These are phyloP conservation scores for Capillidium rhysosporum DNA, from an alignment of 371 early-diverging fungal species.

Conservation along the genomic window DNA sequence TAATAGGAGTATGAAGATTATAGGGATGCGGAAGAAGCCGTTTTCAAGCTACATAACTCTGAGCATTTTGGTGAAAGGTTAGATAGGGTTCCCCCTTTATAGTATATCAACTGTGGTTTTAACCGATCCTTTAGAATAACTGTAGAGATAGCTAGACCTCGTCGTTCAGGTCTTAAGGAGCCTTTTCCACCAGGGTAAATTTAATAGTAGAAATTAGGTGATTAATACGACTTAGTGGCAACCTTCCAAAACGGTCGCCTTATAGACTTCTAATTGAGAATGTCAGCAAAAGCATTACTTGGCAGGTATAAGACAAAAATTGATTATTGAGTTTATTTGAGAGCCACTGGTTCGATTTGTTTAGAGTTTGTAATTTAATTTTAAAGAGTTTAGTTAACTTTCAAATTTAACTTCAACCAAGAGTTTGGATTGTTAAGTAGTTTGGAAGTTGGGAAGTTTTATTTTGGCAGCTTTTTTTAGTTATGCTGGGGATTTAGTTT, in stretches of 20 bases:
- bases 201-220: too few species aligned
- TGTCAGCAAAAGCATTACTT: conserved; percentile 36
- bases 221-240: conserved; percentile 15
- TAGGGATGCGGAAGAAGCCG: conserved; percentile 54
- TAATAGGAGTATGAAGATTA: conserved; percentile 38
- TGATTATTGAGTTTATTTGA: conserved; percentile 5
- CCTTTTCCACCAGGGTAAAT: background rate
- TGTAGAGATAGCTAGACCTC: background rate
- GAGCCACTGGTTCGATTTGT: conserved; percentile 1
- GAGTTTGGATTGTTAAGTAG: background rate
- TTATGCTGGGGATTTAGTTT: too few species aligned
- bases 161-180: background rate
- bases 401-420: background rate
- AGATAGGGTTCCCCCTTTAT: background rate
- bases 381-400: background rate
- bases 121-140: background rate
- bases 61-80: conserved; percentile 57
- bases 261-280: conserved; percentile 47
- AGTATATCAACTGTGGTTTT: background rate
- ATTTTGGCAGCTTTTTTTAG: too few species aligned
- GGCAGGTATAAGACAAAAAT: conserved; percentile 38
- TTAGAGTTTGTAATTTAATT: background rate
- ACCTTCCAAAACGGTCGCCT: conserved; percentile 25
- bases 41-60: conserved; percentile 42
- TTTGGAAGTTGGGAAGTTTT: too few species aligned